Evolutionary conservation across 163 green algal species (phyloP).

Genomic region (Scenedesmus sp.): DNA sequence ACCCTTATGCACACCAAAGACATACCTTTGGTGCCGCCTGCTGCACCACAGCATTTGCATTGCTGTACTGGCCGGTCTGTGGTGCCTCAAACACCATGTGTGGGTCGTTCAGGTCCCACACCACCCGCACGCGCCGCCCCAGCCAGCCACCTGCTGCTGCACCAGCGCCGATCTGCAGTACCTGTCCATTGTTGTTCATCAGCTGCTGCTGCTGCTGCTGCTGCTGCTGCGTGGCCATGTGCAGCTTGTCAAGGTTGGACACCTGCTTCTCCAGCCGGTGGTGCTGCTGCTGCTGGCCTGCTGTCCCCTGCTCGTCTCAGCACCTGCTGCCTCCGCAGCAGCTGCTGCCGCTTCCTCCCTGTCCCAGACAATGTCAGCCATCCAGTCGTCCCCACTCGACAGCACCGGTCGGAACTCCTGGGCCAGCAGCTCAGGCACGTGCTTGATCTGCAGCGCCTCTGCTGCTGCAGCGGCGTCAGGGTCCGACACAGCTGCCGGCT

Average conservation of each 20-base stretch:
- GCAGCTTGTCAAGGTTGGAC: background rate
- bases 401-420: constrained; percentile 26
- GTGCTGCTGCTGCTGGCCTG: constrained; percentile 21
- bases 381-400: constrained; percentile 35
- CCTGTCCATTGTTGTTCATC: background rate
- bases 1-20: background rate
- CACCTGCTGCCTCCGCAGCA: background rate
- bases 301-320: background rate
- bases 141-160: background rate
- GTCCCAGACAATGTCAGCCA: constrained; percentile 44
- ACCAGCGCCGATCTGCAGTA: background rate
- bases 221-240: background rate
- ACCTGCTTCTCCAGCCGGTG: constrained; percentile 25
- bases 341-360: background rate
- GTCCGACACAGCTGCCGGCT: constrained; percentile 6
- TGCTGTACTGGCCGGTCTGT: background rate
- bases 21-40: constrained; percentile 19
- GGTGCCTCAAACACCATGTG: constrained; percentile 51
- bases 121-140: constrained; percentile 9
- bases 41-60: constrained; percentile 40
- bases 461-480: constrained; percentile 3
- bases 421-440: constrained; percentile 41
- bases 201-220: constrained; percentile 23
- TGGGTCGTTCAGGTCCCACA: constrained; percentile 54
- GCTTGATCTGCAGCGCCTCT: constrained; percentile 31